These are phyloP conservation scores for Teunomyces stri DNA, from an alignment of 805 yeast genomes.

Conservation along the genomic window DNA sequence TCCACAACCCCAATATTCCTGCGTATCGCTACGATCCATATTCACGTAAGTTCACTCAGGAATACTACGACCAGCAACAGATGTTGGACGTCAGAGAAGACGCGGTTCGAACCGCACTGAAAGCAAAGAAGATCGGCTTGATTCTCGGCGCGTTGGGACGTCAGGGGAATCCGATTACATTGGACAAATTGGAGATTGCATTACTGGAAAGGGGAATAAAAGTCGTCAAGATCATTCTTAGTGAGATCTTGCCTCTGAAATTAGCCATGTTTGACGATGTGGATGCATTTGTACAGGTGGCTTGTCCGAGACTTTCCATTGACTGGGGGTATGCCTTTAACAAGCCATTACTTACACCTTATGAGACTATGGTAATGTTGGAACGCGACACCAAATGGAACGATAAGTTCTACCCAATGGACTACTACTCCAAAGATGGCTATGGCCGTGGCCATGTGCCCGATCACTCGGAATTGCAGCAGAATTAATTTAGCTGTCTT, in stretches of 20 bases:
- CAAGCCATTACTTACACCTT: constrained; percentile 89
- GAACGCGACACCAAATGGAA: constrained; percentile 67
- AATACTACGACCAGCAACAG: constrained; percentile 83
- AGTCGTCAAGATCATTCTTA: constrained; percentile 77
- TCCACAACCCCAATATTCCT: constrained; percentile 89
- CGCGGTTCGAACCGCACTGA: constrained; percentile 64
- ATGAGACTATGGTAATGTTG: constrained; percentile 90
- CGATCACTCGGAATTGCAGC: constrained; percentile 1
- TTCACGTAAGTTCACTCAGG: constrained; percentile 84
- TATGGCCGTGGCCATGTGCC: constrained; percentile 71
- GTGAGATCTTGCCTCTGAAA: constrained; percentile 93
- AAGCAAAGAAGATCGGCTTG: constrained; percentile 70
- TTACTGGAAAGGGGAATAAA: constrained; percentile 56
- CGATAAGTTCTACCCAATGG: constrained; percentile 84
- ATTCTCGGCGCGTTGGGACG: constrained; percentile 93
- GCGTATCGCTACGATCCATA: constrained; percentile 96
- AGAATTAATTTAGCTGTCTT: neutral
- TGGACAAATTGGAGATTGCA: constrained; percentile 59
- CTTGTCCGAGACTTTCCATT: constrained; percentile 92
- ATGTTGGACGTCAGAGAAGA: constrained; percentile 69
- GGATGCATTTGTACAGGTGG: constrained; percentile 95
- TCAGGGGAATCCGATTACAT: constrained; percentile 84
- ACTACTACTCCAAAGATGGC: constrained; percentile 85
- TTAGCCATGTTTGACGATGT: constrained; percentile 88
- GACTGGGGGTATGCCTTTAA: constrained; percentile 99